A percentile compares a stretch with the other conserved stretches of the same genome.
phyloP scores from a whole-genome alignment of 2,329 filamentous ascomycete species.

The Penicillium brasilianum region DNA sequence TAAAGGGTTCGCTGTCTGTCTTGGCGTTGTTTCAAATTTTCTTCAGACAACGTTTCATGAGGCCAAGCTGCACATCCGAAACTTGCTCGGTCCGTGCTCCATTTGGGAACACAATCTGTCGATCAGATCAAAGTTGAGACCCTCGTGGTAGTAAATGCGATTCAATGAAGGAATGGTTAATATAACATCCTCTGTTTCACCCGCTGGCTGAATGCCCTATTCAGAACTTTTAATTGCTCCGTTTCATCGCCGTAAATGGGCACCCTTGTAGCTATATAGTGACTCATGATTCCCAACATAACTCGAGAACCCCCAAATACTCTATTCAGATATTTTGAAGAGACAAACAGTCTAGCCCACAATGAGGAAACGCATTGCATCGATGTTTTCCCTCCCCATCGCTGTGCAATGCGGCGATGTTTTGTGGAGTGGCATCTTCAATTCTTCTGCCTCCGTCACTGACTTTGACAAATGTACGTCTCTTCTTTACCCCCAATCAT shows the following conservation, averaged over 20 bases:
- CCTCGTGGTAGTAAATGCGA: background rate
- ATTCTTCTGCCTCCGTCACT: background rate
- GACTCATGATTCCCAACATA: no score
- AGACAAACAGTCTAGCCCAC: background rate
- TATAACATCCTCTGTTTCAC: background rate
- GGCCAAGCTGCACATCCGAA: background rate
- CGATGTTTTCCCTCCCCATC: constrained; percentile 1
- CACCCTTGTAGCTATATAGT: background rate
- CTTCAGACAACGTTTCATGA: background rate
- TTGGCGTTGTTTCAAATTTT: background rate
- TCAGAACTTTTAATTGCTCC: background rate
- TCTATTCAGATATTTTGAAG: background rate
- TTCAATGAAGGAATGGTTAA: background rate
- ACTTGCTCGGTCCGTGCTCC: constrained; percentile 2
- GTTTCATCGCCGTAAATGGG: background rate
- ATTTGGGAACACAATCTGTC: background rate
- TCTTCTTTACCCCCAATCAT: background rate
- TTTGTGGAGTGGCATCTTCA: constrained; percentile 10
- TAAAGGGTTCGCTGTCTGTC: no score
- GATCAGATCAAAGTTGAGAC: background rate
- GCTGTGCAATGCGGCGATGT: constrained; percentile 8
- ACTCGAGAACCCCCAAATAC: background rate
- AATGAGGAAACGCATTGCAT: background rate
- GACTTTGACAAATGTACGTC: constrained; percentile 9
- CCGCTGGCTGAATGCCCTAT: background rate